Evolutionary conservation across 768 basidiomycete species (phyloP), one percentile per base, ranked within the genome.

Genomic region (Tylopilus subfusipes): DNA sequence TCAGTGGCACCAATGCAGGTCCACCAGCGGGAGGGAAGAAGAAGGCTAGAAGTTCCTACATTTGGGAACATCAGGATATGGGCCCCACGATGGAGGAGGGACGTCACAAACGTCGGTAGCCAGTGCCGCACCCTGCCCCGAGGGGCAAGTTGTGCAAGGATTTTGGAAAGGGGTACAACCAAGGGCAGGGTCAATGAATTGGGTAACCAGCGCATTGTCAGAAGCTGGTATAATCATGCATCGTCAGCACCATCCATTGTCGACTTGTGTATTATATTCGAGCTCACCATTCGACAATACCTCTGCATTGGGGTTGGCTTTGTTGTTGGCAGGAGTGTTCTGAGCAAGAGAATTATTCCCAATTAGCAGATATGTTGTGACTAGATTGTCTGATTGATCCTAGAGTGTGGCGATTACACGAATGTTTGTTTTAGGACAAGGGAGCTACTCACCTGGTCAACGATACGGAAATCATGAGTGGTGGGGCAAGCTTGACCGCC

Each of bases 361-460:
- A 21, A 68, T 53, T 8, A 67, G 46, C 29, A 68, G 67, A 54
- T 67, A 67, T 25, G 66, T 66, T 12, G 66, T 68, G 19, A 68
- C 25, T 3, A 68, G 56, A 14, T 67, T 67, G 30, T 67, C 66
- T 16, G 66, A 67, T 62, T 63, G 66, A 56, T 67, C 66, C 67
- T 67, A 30, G 22, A 46, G 24, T 6, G 27, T 38, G 30, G 19
- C 3, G 6, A 30, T 59, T 36, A 53, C 19, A 27, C 10, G 27
- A 50, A 27, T 6, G 16, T 18, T 16, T 44, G 6, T 8, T 11
- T 31, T 21, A 14, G 42, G 9, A 22, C 3, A 24, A 48, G 16
- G 22, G 5, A 40, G 19, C 14, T 21, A 12, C 53, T 45, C 25
- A 24, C 66, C 57, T 66, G 67, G 33, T 67, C 66, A 31, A 67